A percentile compares a stretch with the other conserved stretches of the same genome.
Evolutionary conservation across 805 yeast species (phyloP).

Genomic region (Kuraishia hungarica): DNA sequence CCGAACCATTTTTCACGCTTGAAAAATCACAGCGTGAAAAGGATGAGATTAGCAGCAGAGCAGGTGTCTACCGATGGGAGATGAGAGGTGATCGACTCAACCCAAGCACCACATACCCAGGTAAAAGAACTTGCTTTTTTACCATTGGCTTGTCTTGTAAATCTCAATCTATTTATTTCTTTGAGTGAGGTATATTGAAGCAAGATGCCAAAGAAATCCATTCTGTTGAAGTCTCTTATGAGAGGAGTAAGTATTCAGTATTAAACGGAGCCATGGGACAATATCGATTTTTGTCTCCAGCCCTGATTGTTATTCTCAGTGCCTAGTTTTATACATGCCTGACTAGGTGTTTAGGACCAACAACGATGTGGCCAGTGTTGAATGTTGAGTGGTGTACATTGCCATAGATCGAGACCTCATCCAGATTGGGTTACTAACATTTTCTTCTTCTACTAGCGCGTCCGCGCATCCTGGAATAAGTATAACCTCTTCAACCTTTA

Average conservation of each 20-base stretch:
- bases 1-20: slow-evolving; percentile 3
- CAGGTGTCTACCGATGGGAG: neutral
- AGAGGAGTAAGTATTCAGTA: slow-evolving; percentile 31
- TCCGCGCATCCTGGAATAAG: slow-evolving; percentile 89
- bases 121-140: neutral
- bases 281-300: no score
- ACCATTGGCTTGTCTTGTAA: neutral
- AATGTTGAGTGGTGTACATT: no score
- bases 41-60: neutral
- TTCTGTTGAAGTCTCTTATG: slow-evolving; percentile 44
- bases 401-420: neutral
- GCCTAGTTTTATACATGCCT: no score
- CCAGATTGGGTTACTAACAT: neutral
- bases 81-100: neutral
- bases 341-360: no score
- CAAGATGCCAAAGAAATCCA: slow-evolving; percentile 56
- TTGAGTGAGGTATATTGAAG: neutral
- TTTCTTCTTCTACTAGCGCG: slow-evolving; percentile 23
- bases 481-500: slow-evolving; percentile 82
- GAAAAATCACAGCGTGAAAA: neutral
- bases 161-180: neutral
- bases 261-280: neutral
- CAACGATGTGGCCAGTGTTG: neutral
- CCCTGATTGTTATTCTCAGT: no score
- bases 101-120: neutral